These are phyloP conservation scores for Trypanosoma brucei DNA, from an alignment of 208 protist species.

Conservation along the genomic window DNA sequence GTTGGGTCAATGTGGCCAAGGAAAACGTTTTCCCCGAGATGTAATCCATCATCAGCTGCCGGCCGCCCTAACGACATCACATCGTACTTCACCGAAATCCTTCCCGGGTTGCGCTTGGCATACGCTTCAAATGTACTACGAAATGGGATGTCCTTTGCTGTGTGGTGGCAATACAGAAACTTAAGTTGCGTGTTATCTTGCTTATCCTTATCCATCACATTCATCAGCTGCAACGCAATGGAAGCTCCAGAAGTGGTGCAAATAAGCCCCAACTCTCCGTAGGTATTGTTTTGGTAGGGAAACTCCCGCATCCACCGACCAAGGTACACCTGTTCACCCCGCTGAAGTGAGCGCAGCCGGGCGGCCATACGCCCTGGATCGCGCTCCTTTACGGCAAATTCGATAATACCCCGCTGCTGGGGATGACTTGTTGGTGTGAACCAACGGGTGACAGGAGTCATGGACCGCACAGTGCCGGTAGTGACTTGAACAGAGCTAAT, in stretches of 20 bases:
- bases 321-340: slow-evolving; percentile 71
- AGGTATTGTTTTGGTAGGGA: slow-evolving; percentile 48
- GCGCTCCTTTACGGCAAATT: slow-evolving; percentile 79
- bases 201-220: slow-evolving; percentile 50
- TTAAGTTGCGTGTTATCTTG: slow-evolving; percentile 41
- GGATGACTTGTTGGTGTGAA: slow-evolving; percentile 87
- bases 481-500: slow-evolving; percentile 75
- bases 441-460: slow-evolving; percentile 65
- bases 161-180: slow-evolving; percentile 75
- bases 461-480: slow-evolving; percentile 38
- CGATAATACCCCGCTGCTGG: slow-evolving; percentile 64
- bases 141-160: slow-evolving; percentile 54
- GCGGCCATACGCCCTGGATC: slow-evolving; percentile 78
- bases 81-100: slow-evolving; percentile 60
- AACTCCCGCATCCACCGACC: slow-evolving; percentile 87
- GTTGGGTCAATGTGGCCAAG: slow-evolving; percentile 67
- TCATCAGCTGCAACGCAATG: slow-evolving; percentile 82
- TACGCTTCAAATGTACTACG: slow-evolving; percentile 42
- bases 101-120: slow-evolving; percentile 24
- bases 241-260: slow-evolving; percentile 76
- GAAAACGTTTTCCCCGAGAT: slow-evolving; percentile 51
- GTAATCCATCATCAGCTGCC: slow-evolving; percentile 6
- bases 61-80: slow-evolving; percentile 39
- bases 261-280: slow-evolving; percentile 59
- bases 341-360: slow-evolving; percentile 60